Evolutionary conservation across 768 basidiomycete genomes (phyloP).

Genomic region (Fibroporia radiculosa): DNA sequence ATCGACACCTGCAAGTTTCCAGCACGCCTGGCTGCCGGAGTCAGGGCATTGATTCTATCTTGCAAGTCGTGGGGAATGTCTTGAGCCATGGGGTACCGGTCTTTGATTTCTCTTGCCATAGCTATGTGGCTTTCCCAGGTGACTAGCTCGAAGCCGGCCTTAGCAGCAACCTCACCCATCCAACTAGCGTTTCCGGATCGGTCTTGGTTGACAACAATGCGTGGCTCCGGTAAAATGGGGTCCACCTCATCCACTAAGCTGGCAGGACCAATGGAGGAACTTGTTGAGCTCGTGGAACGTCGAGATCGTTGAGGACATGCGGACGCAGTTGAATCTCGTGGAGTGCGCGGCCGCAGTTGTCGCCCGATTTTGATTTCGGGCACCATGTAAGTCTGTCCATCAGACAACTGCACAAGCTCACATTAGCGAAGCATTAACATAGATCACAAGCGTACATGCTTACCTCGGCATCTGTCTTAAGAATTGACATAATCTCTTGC

Average conservation of each 20-base stretch:
- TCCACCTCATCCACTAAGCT: slow-evolving; percentile 1
- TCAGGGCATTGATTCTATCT: slow-evolving; percentile 55
- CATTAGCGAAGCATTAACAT: neutral
- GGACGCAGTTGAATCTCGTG: slow-evolving; percentile 3
- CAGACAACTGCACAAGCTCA: neutral
- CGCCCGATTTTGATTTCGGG: neutral
- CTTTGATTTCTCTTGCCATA: slow-evolving; percentile 13
- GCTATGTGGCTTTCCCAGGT: slow-evolving; percentile 13
- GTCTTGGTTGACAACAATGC: neutral
- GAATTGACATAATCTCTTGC: slow-evolving; percentile 6
- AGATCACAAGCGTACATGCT: neutral
- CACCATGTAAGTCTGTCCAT: neutral
- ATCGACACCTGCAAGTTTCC: slow-evolving; percentile 40
- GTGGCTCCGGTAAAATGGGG: neutral
- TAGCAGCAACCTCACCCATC: slow-evolving; percentile 1
- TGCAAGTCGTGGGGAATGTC: slow-evolving; percentile 59
- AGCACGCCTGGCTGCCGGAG: slow-evolving; percentile 27
- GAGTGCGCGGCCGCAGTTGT: slow-evolving; percentile 4
- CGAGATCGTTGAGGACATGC: slow-evolving; percentile 9
- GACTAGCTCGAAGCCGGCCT: slow-evolving; percentile 12
- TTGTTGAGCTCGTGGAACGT: slow-evolving; percentile 7
- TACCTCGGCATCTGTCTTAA: neutral
- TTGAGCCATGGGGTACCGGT: slow-evolving; percentile 20
- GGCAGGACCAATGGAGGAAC: slow-evolving; percentile 11
- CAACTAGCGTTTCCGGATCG: neutral